Evolutionary conservation across 2,329 filamentous ascomycete species (phyloP).

Genomic region (Pseudofabraea citricarpa): DNA sequence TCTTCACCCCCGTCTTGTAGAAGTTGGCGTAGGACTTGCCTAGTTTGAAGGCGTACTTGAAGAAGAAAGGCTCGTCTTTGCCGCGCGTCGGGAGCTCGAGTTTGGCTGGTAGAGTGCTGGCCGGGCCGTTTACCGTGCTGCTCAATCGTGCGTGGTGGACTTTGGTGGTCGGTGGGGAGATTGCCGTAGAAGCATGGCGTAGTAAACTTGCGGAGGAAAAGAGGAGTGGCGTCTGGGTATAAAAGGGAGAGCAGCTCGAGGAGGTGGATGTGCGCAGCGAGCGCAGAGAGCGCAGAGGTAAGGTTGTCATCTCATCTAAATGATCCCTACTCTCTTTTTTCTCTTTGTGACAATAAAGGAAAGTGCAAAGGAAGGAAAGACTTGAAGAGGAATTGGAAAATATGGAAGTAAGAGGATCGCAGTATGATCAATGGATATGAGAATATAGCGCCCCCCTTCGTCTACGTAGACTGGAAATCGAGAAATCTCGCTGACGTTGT

Average conservation of each 20-base stretch:
- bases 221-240: constrained; percentile 31
- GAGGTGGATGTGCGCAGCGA: constrained; percentile 4
- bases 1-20: constrained; percentile 81
- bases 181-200: constrained; percentile 31
- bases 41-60: constrained; percentile 18
- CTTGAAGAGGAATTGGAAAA: neutral
- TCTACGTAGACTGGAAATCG: too few relatives aligned
- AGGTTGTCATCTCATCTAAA: constrained; percentile 7
- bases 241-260: too few relatives aligned
- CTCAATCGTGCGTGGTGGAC: neutral
- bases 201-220: constrained; percentile 31
- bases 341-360: neutral
- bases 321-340: too few relatives aligned
- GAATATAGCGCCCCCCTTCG: neutral
- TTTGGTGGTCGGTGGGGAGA: constrained; percentile 8
- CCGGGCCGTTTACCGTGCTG: constrained; percentile 60
- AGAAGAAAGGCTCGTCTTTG: constrained; percentile 36
- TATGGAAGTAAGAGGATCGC: neutral
- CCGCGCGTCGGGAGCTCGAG: constrained; percentile 57
- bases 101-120: constrained; percentile 66
- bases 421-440: neutral
- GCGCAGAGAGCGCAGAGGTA: constrained; percentile 21
- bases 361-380: neutral
- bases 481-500: constrained; percentile 1
- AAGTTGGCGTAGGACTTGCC: constrained; percentile 77